Conservation (phyloP, 1,139 yeast genomes). For the Yamadazyma triangularis region DNA sequence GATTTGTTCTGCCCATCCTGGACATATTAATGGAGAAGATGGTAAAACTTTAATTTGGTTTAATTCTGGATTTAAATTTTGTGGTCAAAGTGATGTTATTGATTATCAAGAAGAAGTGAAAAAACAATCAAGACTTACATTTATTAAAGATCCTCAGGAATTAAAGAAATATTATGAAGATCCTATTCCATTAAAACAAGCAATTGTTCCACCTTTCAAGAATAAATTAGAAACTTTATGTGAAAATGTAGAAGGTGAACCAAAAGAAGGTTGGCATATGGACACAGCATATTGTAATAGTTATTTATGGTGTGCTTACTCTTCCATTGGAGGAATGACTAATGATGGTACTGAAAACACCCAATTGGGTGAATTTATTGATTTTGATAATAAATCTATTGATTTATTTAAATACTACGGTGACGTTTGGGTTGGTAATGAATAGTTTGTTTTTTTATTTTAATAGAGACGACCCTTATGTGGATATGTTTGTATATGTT, state of each 20-base stretch:
- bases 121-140: constrained; percentile 16
- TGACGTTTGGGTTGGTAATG: constrained; percentile 32
- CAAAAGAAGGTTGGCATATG: constrained; percentile 28
- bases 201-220: constrained; percentile 29
- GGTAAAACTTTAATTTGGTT: constrained; percentile 28
- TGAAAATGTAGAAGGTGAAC: constrained; percentile 24
- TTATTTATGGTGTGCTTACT: constrained; percentile 45
- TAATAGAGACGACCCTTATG: constrained; percentile 1
- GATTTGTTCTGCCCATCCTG: constrained; percentile 44
- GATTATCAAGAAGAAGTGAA: constrained; percentile 22
- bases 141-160: constrained; percentile 13
- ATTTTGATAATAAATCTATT: constrained; percentile 17
- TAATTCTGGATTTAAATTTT: constrained; percentile 29
- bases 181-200: constrained; percentile 21
- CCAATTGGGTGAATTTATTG: constrained; percentile 20
- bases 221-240: constrained; percentile 19
- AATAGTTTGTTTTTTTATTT: constrained; percentile 10
- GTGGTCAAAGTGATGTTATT: constrained; percentile 23
- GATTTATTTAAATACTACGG: constrained; percentile 26
- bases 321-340: constrained; percentile 32
- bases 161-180: constrained; percentile 19
- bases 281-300: constrained; percentile 31
- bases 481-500: neutral
- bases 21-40: constrained; percentile 32
- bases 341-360: constrained; percentile 20